Conservation (phyloP, 2,329 filamentous ascomycete genomes). For the Fusarium drepaniforme region DNA sequence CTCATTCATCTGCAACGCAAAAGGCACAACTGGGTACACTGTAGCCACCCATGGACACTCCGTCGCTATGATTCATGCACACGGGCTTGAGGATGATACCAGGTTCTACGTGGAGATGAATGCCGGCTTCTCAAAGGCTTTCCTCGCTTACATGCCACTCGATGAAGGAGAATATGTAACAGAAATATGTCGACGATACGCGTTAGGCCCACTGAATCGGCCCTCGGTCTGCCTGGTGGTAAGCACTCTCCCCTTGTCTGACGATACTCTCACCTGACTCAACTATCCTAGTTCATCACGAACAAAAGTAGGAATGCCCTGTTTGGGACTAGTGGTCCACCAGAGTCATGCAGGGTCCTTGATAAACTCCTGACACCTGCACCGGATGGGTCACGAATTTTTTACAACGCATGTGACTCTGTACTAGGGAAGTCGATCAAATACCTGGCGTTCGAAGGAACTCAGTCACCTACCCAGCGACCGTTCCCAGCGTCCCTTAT, state of each 20-base stretch:
- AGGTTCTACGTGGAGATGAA: slow-evolving; percentile 21
- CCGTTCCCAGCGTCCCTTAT: slow-evolving; percentile 7
- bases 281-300: slow-evolving; percentile 16
- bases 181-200: slow-evolving; percentile 23
- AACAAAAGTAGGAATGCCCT: slow-evolving; percentile 22
- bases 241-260: slow-evolving; percentile 2
- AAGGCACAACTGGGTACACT: slow-evolving; percentile 19
- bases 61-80: slow-evolving; percentile 8
- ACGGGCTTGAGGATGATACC: slow-evolving; percentile 1
- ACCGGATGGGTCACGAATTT: slow-evolving; percentile 10
- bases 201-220: not conserved
- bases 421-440: not conserved
- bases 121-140: not conserved
- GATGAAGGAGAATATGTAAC: slow-evolving; percentile 23
- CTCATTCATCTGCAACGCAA: slow-evolving; percentile 14
- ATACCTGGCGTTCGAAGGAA: slow-evolving; percentile 11
- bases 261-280: not conserved
- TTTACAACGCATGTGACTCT: slow-evolving; percentile 9
- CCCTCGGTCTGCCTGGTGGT: slow-evolving; percentile 22
- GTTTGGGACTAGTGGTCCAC: slow-evolving; percentile 21
- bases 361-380: slow-evolving; percentile 10
- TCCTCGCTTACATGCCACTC: slow-evolving; percentile 23
- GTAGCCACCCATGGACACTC: slow-evolving; percentile 5
- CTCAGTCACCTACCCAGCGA: not conserved
- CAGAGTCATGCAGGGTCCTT: slow-evolving; percentile 14